Percentiles rank a stretch among this genome's conserved stretches.
These are phyloP conservation scores for Epichloe glyceriae DNA, from an alignment of 2,329 filamentous ascomycete genomes.

Conservation along the genomic window DNA sequence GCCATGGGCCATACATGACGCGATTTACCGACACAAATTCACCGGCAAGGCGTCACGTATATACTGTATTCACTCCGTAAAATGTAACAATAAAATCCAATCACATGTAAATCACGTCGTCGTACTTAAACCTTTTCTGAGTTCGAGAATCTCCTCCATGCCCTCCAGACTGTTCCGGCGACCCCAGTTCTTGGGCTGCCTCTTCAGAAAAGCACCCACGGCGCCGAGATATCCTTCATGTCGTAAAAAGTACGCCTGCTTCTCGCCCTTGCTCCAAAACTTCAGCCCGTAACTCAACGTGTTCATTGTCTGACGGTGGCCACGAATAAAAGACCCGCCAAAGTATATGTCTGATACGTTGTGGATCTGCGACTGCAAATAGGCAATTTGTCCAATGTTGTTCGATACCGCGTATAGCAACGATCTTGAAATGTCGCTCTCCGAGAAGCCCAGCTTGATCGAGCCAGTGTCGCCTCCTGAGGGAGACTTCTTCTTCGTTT, in stretches of 20 bases:
- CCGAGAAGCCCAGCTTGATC: conserved; percentile 44
- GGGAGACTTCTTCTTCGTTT: conserved; percentile 51
- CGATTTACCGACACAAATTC: too few species aligned
- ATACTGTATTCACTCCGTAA: too few species aligned
- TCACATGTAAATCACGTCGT: too few species aligned
- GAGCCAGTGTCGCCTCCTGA: conserved; percentile 27
- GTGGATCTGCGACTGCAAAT: conserved; percentile 93
- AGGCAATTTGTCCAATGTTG: conserved; percentile 96
- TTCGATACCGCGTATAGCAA: conserved; percentile 92
- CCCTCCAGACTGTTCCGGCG: conserved; percentile 64
- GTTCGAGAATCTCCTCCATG: conserved; percentile 20
- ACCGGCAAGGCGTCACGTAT: too few species aligned
- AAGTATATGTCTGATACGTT: conserved; percentile 90
- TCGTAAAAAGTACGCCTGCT: conserved; percentile 89
- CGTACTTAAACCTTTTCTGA: conserved; percentile 12
- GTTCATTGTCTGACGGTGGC: conserved; percentile 95
- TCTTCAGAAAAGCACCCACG: conserved; percentile 86
- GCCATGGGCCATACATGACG: too few species aligned
- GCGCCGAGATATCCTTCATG: conserved; percentile 93
- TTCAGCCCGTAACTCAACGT: conserved; percentile 93
- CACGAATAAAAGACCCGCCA: conserved; percentile 90
- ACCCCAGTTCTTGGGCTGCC: conserved; percentile 85
- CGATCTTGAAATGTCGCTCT: conserved; percentile 79
- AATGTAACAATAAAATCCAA: too few species aligned
- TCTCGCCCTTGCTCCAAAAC: conserved; percentile 90